Percentiles rank a stretch among this genome's conserved stretches.
Conservation (phyloP, 768 basidiomycete genomes). For the Pisolithus marmoratus region DNA sequence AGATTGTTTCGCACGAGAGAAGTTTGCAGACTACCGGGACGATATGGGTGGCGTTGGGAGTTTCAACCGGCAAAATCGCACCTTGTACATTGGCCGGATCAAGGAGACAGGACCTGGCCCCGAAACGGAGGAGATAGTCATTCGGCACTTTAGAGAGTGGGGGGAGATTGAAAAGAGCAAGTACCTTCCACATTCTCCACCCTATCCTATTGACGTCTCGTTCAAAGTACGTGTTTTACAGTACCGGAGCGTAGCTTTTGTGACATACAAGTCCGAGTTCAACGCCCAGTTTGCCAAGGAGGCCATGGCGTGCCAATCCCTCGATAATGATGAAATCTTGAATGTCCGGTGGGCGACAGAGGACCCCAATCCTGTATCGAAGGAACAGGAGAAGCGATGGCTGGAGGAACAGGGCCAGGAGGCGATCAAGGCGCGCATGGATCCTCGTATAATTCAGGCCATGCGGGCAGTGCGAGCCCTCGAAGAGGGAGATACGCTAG, state of each 20-base stretch:
- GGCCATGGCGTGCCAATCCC: constrained; percentile 96
- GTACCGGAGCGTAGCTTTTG: constrained; percentile 94
- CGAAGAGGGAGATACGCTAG: constrained; percentile 64
- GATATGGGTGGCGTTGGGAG: constrained; percentile 99
- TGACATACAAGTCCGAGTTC: constrained; percentile 85
- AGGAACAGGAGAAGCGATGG: constrained; percentile 77
- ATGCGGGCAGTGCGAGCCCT: constrained; percentile 81
- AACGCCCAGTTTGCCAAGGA: constrained; percentile 96
- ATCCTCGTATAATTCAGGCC: constrained; percentile 84
- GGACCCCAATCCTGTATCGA: constrained; percentile 92
- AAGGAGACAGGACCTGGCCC: constrained; percentile 83
- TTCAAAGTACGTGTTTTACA: constrained; percentile 78
- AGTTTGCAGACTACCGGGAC: constrained; percentile 95
- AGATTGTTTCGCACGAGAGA: constrained; percentile 96
- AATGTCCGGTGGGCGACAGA: constrained; percentile 99
- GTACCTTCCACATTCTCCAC: constrained; percentile 25
- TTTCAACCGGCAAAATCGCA: constrained; percentile 90
- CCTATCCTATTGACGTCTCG: constrained; percentile 3
- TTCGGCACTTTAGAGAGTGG: constrained; percentile 93
- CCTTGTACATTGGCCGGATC: constrained; percentile 91
- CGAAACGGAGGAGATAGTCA: constrained; percentile 90
- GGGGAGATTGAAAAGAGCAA: constrained; percentile 87
- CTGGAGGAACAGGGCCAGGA: constrained; percentile 82
- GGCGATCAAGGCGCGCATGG: constrained; percentile 80
- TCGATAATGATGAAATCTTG: constrained; percentile 95